Percentiles rank a stretch among this genome's conserved stretches.
These are phyloP conservation scores for Aspergillus brunneoviolaceus DNA, from an alignment of 2,329 filamentous ascomycete species.

Conservation along the genomic window DNA sequence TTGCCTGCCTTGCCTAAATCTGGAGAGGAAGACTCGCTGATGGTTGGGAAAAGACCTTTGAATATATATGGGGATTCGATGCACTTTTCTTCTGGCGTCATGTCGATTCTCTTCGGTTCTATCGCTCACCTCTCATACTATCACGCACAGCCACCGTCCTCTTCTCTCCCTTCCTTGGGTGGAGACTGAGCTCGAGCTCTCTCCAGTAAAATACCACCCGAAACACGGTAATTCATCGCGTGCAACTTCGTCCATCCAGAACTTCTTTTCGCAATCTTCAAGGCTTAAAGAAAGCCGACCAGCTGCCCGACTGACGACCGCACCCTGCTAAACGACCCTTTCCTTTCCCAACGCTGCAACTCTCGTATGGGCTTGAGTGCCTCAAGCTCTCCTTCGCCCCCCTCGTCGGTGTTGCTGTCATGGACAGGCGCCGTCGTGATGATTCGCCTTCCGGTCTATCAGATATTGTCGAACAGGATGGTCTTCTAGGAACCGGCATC, in stretches of 20 bases:
- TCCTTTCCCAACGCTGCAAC: conserved; percentile 10
- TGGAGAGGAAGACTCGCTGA: neutral
- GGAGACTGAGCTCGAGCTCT: conserved; percentile 11
- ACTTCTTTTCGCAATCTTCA: conserved; percentile 10
- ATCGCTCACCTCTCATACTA: neutral
- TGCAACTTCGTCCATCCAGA: conserved; percentile 16
- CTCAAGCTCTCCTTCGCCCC: conserved; percentile 16
- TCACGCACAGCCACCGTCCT: neutral
- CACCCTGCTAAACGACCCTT: neutral
- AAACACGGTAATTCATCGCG: conserved; percentile 37
- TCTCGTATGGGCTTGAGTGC: conserved; percentile 30
- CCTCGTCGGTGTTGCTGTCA: conserved; percentile 27
- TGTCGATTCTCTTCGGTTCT: neutral
- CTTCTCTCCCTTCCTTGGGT: neutral
- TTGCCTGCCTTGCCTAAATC: neutral
- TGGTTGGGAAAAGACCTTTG: neutral
- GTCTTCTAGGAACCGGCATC: conserved; percentile 49
- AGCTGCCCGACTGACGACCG: conserved; percentile 3
- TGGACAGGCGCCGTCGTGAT: conserved; percentile 49
- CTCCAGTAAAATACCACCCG: conserved; percentile 25
- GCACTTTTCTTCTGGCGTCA: neutral
- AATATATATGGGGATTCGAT: too few species aligned
- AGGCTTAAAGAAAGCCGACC: conserved; percentile 6
- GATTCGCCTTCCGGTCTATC: conserved; percentile 46
- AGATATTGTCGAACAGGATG: conserved; percentile 44